Conservation (phyloP, 495 filamentous ascomycete genomes). For the Aspergillus nanangensis region DNA sequence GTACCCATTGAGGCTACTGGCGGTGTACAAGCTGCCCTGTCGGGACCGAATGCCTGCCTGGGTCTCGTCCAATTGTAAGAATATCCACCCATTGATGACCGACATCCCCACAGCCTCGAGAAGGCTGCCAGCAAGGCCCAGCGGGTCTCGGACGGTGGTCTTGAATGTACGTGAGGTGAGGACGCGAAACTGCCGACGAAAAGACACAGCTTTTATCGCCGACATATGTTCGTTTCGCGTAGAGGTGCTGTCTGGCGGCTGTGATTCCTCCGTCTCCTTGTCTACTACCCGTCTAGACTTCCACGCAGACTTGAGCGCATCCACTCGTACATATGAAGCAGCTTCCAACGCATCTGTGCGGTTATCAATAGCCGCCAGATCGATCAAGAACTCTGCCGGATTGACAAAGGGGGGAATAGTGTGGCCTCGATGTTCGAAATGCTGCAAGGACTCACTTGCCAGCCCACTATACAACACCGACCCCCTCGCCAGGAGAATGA, state of each 20-base stretch:
- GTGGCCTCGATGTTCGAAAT: conserved; percentile 55
- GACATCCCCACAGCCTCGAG: conserved; percentile 62
- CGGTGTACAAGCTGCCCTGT: conserved; percentile 64
- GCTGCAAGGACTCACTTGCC: conserved; percentile 37
- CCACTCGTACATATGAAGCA: conserved; percentile 50
- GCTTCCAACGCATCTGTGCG: conserved; percentile 56
- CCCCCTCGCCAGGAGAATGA: conserved; percentile 60
- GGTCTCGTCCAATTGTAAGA: conserved; percentile 53
- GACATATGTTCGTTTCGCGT: no score
- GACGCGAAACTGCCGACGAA: conserved; percentile 57
- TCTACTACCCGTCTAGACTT: conserved; percentile 4
- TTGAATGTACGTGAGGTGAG: conserved; percentile 61
- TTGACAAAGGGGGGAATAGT: conserved; percentile 57
- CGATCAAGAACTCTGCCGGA: conserved; percentile 69
- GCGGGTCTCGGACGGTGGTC: conserved; percentile 65
- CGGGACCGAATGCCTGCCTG: conserved; percentile 56
- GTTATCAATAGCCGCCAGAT: conserved; percentile 66
- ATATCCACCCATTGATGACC: conserved; percentile 67
- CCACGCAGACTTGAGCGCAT: conserved; percentile 53
- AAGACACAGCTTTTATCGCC: conserved; percentile 17
- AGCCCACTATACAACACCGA: conserved; percentile 59
- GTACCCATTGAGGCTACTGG: conserved; percentile 65
- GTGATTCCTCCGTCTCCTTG: no score
- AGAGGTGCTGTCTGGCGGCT: no score
- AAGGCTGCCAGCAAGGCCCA: conserved; percentile 63